Percentiles rank a stretch among this genome's conserved stretches.
phyloP scores from a whole-genome alignment of 2,329 filamentous ascomycete species.

The Colletotrichum aenigma region DNA sequence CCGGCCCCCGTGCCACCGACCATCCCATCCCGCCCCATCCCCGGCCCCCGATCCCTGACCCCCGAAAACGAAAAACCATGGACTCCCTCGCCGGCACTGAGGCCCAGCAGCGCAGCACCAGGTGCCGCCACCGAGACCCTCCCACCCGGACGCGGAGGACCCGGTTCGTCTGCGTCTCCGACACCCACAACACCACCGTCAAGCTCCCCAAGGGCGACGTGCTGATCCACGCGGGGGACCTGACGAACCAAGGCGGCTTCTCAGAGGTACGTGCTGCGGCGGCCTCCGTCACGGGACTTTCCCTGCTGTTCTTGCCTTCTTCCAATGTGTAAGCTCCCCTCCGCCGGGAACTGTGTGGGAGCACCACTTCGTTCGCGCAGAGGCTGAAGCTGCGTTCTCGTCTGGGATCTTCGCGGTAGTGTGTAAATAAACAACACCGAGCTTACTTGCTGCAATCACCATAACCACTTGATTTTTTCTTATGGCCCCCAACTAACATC shows the following conservation, averaged over 20 bases:
- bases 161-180: constrained; percentile 76
- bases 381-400: neutral
- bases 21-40: neutral
- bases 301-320: neutral
- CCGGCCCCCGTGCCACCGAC: neutral
- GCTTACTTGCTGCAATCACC: neutral
- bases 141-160: constrained; percentile 45
- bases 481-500: neutral
- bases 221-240: constrained; percentile 76
- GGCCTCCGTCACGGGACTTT: neutral
- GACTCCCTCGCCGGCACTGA: neutral
- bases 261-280: constrained; percentile 46
- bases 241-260: constrained; percentile 74
- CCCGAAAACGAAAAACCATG: neutral
- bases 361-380: neutral
- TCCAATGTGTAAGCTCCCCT: neutral
- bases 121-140: neutral
- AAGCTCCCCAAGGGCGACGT: constrained; percentile 75
- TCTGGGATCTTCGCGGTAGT: neutral
- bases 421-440: neutral
- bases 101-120: neutral
- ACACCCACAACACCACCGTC: constrained; percentile 72
- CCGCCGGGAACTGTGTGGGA: neutral
- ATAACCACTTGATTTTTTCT: neutral
- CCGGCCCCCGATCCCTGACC: neutral